Evolutionary conservation across 129 eudicot species (phyloP).

Genomic region (Apium graveolens): DNA sequence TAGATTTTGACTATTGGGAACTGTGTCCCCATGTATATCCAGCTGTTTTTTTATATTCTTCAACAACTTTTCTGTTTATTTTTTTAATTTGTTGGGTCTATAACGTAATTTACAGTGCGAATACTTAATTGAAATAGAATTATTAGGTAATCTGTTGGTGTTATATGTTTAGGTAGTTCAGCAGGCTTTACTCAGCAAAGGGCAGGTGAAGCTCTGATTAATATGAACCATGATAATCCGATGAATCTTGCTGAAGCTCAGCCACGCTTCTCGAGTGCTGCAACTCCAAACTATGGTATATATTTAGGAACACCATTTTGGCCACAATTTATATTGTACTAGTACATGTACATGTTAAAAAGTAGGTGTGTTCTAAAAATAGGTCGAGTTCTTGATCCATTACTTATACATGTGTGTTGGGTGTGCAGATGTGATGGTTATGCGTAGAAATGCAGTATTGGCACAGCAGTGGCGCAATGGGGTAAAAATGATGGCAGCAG

Average conservation of each 20-base stretch:
- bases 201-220: constrained; percentile 19
- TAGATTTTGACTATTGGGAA: background rate
- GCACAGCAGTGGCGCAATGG: constrained; percentile 25
- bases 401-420: background rate
- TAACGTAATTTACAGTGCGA: too few relatives aligned
- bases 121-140: too few relatives aligned
- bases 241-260: background rate
- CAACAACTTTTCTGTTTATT: too few relatives aligned
- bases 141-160: too few relatives aligned
- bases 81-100: too few relatives aligned
- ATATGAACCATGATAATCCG: constrained; percentile 15
- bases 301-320: too few relatives aligned
- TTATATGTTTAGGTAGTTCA: constrained; percentile 20
- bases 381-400: too few relatives aligned
- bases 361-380: too few relatives aligned
- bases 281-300: background rate
- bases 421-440: constrained; percentile 26
- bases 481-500: constrained; percentile 2
- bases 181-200: constrained; percentile 22
- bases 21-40: background rate
- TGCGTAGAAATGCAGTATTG: constrained; percentile 36
- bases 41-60: background rate
- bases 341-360: too few relatives aligned
- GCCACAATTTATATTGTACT: too few relatives aligned
- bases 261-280: background rate